phyloP scores from a whole-genome alignment of 306 rosid genomes.

The Dryas alaskensis region DNA sequence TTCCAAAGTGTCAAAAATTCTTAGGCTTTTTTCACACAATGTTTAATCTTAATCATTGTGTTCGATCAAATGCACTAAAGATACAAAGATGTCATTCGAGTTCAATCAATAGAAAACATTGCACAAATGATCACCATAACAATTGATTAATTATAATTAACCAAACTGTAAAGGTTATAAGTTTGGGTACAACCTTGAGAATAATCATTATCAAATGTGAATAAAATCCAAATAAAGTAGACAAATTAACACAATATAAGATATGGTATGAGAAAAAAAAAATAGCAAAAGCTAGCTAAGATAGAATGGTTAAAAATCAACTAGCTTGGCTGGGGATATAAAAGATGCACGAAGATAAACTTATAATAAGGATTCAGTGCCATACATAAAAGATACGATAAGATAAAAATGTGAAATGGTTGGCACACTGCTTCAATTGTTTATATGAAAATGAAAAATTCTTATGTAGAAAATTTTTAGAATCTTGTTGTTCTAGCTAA shows the following conservation, averaged over 20 bases:
- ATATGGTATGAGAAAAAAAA: not conserved
- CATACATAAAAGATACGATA: slow-evolving; percentile 9
- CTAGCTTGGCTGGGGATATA: not conserved
- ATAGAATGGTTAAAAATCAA: not conserved
- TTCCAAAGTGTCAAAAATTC: slow-evolving; percentile 3
- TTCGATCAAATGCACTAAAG: not conserved
- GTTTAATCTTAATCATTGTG: slow-evolving; percentile 1
- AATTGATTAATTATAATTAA: not conserved
- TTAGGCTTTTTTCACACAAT: not conserved
- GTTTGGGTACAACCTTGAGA: slow-evolving; percentile 11
- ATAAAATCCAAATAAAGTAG: not conserved
- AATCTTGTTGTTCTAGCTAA: not conserved
- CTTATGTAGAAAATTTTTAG: not conserved
- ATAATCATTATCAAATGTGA: not conserved
- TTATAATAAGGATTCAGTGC: not conserved
- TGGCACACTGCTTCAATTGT: not conserved
- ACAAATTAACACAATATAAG: not conserved
- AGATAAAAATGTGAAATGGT: slow-evolving; percentile 9
- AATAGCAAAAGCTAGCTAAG: not conserved
- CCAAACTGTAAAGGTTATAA: not conserved
- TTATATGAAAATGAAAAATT: not conserved
- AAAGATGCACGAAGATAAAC: slow-evolving; percentile 22
- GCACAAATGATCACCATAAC: not conserved
- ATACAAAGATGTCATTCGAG: not conserved
- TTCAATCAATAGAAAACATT: not conserved